Evolutionary conservation across 1,284 basidiomycete species (phyloP), one percentile per base, ranked within the genome.

Genomic region (Rhodotorula sp.): DNA sequence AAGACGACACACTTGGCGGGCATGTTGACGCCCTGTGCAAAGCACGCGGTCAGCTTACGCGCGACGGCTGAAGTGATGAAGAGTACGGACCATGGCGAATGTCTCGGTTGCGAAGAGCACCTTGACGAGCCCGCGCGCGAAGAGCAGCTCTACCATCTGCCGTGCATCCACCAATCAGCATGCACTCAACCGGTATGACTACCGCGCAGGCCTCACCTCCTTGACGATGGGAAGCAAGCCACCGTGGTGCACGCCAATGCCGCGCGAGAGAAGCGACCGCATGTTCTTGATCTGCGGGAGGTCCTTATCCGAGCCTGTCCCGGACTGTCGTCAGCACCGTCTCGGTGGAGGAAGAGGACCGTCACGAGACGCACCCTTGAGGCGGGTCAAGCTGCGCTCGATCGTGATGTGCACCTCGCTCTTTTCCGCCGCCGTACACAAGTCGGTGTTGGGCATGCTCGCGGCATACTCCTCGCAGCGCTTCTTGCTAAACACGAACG

Each of bases 51-150:
- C 60, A 70, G 57, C 16, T 34, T 9, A 5, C 12, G 46, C 25
- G 17, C 10, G 4, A 25, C 4, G 4, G 9, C 23, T 23, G 14
- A 12, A 7, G n/a, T 8, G 50, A 5, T 1, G 14, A 23, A 27
- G 27, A 5, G 21, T 14, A 52, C 85, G 71, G 71, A 93, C 93
- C 97, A 99, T 99, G 0, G 97, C 97, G 81, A 99, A 99, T 0
- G 97, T 99, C 82, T 99, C 97, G 0, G 97, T 99, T 0, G 97
- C 97, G 80, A 99, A 99, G 16, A 99, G 84, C 23, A 98, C 90
- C 82, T 99, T 99, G 71, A 99, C 96, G 52, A 99, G 85, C 34
- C 97, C 97, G 49, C 94, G 88, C 14, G 94, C 91, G 80, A 99
- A 99, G 23, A 99, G 85, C 55, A 99, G 90, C 81, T 99, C 96